These are phyloP conservation scores for Phytophthora cryptogea DNA, from an alignment of 352 stramenopile species.

Conservation along the genomic window DNA sequence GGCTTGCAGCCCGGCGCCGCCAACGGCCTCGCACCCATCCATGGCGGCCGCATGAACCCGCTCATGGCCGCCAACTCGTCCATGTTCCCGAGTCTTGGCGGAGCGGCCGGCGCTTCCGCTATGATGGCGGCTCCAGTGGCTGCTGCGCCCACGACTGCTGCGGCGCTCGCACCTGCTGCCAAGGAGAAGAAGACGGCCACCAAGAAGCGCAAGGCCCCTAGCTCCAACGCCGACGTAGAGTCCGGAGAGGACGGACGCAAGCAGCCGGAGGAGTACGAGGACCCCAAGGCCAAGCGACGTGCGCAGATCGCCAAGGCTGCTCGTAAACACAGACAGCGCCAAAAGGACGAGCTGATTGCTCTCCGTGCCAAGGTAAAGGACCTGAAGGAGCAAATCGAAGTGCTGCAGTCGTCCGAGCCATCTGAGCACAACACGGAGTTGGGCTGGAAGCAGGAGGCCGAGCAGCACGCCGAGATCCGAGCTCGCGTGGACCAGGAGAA, in stretches of 20 bases:
- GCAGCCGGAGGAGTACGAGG: conserved; percentile 76
- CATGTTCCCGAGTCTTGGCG: conserved; percentile 68
- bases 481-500: conserved; percentile 90
- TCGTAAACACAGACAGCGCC: conserved; percentile 85
- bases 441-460: conserved; percentile 88
- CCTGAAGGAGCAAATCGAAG: conserved; percentile 90
- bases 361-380: conserved; percentile 89
- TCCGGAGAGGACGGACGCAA: conserved; percentile 66
- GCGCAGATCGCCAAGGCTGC: conserved; percentile 89
- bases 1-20: conserved; percentile 40
- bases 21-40: conserved; percentile 64
- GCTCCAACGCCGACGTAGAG: conserved; percentile 43
- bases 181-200: conserved; percentile 63
- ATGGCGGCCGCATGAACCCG: conserved; percentile 65
- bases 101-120: conserved; percentile 14
- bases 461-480: conserved; percentile 88
- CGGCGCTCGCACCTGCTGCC: conserved; percentile 16
- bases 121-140: conserved; percentile 15
- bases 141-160: conserved; percentile 3
- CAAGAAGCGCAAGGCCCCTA: conserved; percentile 80
- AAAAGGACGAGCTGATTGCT: conserved; percentile 89
- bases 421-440: conserved; percentile 90
- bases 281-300: conserved; percentile 86
- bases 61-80: conserved; percentile 63
- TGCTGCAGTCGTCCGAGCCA: conserved; percentile 86